Evolutionary conservation across 768 basidiomycete genomes (phyloP).

Genomic region (Dendrothele bispora): DNA sequence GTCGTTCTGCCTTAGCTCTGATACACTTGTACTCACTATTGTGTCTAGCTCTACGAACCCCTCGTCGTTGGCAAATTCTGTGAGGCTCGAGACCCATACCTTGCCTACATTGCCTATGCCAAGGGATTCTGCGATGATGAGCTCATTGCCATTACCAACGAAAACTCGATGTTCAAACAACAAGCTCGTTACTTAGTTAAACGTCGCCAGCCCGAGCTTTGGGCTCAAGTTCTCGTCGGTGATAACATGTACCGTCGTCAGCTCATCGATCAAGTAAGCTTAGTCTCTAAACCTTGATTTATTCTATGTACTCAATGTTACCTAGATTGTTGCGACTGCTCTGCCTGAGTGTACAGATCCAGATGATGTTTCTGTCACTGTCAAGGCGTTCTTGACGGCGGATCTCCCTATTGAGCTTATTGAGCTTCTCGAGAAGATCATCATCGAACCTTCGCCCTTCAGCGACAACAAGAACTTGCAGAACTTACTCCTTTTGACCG

Average conservation of each 20-base stretch:
- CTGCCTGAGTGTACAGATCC: constrained; percentile 97
- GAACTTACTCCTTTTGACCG: constrained; percentile 91
- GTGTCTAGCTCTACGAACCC: constrained; percentile 84
- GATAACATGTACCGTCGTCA: constrained; percentile 92
- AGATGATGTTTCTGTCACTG: constrained; percentile 97
- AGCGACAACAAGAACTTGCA: constrained; percentile 97
- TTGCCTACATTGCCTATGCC: constrained; percentile 98
- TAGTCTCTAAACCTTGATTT: background rate
- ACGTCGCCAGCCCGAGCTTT: constrained; percentile 91
- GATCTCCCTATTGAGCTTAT: constrained; percentile 97
- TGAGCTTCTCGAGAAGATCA: constrained; percentile 97
- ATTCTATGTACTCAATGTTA: constrained; percentile 1
- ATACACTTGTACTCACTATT: constrained; percentile 10
- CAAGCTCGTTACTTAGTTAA: constrained; percentile 98
- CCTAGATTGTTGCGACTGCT: constrained; percentile 88
- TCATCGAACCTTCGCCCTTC: constrained; percentile 96
- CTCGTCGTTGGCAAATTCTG: constrained; percentile 98
- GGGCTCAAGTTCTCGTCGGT: constrained; percentile 89
- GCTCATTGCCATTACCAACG: constrained; percentile 94
- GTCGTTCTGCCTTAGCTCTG: constrained; percentile 24
- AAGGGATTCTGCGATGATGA: constrained; percentile 99
- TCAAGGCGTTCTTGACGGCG: constrained; percentile 97
- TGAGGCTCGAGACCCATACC: constrained; percentile 95
- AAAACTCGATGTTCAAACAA: constrained; percentile 99
- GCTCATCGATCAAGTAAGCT: constrained; percentile 83